phyloP scores from a whole-genome alignment of 2,329 filamentous ascomycete species.

The Scytalidium sp. region DNA sequence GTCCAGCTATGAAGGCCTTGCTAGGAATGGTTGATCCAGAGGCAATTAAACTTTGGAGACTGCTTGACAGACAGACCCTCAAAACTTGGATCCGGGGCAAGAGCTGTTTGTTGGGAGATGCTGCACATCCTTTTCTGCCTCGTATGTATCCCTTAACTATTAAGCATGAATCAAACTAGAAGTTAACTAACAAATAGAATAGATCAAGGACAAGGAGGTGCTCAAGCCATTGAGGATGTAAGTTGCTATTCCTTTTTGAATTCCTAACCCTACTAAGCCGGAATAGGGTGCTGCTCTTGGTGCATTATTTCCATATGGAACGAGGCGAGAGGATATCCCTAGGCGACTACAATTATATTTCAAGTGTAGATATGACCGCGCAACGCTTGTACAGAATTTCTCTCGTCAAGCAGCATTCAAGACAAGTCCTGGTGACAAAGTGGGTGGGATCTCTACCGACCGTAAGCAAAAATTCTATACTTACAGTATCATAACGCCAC shows the following conservation, averaged over 20 bases:
- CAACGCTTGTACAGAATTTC: slow-evolving; percentile 37
- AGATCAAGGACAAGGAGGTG: slow-evolving; percentile 39
- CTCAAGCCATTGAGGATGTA: slow-evolving; percentile 39
- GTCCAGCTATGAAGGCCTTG: slow-evolving; percentile 23
- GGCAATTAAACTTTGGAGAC: slow-evolving; percentile 39
- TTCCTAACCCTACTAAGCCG: slow-evolving; percentile 11
- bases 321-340: too few species aligned
- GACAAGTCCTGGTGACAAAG: slow-evolving; percentile 32
- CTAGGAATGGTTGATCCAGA: too few species aligned
- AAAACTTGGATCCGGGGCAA: slow-evolving; percentile 33
- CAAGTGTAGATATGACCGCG: slow-evolving; percentile 32
- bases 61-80: slow-evolving; percentile 41
- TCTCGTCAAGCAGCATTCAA: slow-evolving; percentile 39
- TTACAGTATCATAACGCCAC: too few species aligned
- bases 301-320: too few species aligned
- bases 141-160: too few species aligned
- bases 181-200: too few species aligned
- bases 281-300: slow-evolving; percentile 21
- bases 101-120: slow-evolving; percentile 41
- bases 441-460: too few species aligned
- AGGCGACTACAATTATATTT: slow-evolving; percentile 25
- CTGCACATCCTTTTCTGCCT: slow-evolving; percentile 45
- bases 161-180: too few species aligned
- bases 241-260: slow-evolving; percentile 8
- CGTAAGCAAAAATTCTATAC: too few species aligned